These are phyloP conservation scores for Tolypocladium paradoxum DNA, from an alignment of 2,329 filamentous ascomycete species.

Conservation along the genomic window DNA sequence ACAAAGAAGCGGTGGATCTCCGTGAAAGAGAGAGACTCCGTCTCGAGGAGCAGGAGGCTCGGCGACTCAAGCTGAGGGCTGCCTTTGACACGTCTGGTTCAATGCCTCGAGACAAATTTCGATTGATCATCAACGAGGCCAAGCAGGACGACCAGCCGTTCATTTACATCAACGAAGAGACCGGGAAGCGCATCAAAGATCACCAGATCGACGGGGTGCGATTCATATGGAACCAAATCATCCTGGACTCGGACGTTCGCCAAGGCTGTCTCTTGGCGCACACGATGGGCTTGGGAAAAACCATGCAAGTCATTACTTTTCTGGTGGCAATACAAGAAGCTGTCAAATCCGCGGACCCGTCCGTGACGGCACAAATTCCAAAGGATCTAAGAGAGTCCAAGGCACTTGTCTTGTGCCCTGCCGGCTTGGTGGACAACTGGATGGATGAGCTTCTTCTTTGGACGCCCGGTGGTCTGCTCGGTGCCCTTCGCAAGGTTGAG, in stretches of 20 bases:
- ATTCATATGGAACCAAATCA: conserved; percentile 81
- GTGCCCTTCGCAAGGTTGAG: conserved; percentile 45
- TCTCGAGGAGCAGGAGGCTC: conserved; percentile 40
- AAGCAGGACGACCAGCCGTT: conserved; percentile 49
- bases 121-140: conserved; percentile 56
- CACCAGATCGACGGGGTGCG: conserved; percentile 75
- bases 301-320: conserved; percentile 83
- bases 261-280: conserved; percentile 79
- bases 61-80: conserved; percentile 34
- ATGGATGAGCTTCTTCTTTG: conserved; percentile 63
- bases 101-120: conserved; percentile 32
- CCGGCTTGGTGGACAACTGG: conserved; percentile 74
- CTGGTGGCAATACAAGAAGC: conserved; percentile 64
- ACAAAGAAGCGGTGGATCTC: conserved; percentile 33
- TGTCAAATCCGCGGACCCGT: conserved; percentile 43
- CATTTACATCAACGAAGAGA: conserved; percentile 53
- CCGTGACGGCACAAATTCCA: conserved; percentile 57
- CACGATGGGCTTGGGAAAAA: conserved; percentile 88
- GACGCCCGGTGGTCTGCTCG: conserved; percentile 47
- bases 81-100: conserved; percentile 32
- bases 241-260: conserved; percentile 43
- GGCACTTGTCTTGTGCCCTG: conserved; percentile 65
- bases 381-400: conserved; percentile 47
- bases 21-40: conserved; percentile 46
- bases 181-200: conserved; percentile 57